Evolutionary conservation across 2,329 filamentous ascomycete species (phyloP), one percentile per base, ranked within the genome.

Genomic region (Aspergillus fijiensis): DNA sequence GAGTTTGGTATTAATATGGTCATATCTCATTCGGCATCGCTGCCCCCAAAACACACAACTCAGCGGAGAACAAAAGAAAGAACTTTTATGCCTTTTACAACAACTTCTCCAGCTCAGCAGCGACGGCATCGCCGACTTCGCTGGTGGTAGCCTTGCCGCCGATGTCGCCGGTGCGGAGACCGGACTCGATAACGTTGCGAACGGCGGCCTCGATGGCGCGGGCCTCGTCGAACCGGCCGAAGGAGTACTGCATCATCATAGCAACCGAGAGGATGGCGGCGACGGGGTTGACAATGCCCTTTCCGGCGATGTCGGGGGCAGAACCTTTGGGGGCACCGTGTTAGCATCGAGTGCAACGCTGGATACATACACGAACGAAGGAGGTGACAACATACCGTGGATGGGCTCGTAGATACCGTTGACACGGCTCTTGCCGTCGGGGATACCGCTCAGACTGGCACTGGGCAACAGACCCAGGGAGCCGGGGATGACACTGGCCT

Each of bases 351-450:
- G 12, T 61, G 48, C 39, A 47, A 58, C 49, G 61, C 25, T 19
- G 27, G 35, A 16, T 6, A 31, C 11, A 16, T 6, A 31, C 11
- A 0, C 42, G 63, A 39, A 48, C 35, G 14, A 16, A 14, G 14
- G 16, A 9, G 16, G 49, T 16, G 47, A 55, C 12, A 55, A 25
- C 80, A 71, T 81, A 92, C 91, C 93, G 77, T 99, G 94, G 70
- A 99, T 98, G 27, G 94, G 94, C 84, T 98, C 94, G 76, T 96
- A 99, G 72, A 98, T 96, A 69, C 92, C 94, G 75, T 96, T 96
- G 73, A 93, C 91, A 75, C 85, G 88, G 69, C 82, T 85, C 82
- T 92, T 90, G 58, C 91, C 91, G 75, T 96, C 92, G 0, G 94
- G 94, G 61, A 96, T 87, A 47, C 90, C 91, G 66, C 88, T 90